Evolutionary conservation across 495 filamentous ascomycete species (phyloP).

Genomic region (Hyaloscypha variabilis): DNA sequence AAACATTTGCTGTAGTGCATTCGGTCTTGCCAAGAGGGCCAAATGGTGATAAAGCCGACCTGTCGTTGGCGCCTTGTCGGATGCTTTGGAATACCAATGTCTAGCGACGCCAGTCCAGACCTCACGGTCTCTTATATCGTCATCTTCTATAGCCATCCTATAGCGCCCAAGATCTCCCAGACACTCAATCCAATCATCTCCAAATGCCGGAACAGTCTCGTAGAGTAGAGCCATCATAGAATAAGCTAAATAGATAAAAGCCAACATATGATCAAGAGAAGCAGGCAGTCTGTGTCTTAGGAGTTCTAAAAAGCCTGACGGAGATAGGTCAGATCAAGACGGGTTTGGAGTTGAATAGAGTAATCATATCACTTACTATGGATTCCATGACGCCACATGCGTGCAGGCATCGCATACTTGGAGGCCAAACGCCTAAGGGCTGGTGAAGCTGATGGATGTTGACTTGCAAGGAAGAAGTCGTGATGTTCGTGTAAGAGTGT

Average conservation of each 20-base stretch:
- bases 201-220: constrained; percentile 74
- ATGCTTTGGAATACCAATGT: constrained; percentile 81
- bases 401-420: constrained; percentile 29
- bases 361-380: too few species aligned
- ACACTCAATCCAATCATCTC: constrained; percentile 91
- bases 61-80: constrained; percentile 68
- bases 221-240: constrained; percentile 78
- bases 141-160: constrained; percentile 77
- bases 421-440: constrained; percentile 15
- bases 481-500: constrained; percentile 77
- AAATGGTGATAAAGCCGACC: constrained; percentile 85
- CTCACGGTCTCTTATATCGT: constrained; percentile 70
- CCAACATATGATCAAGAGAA: constrained; percentile 78
- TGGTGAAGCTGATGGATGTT: constrained; percentile 63
- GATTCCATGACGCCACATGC: constrained; percentile 61
- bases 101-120: constrained; percentile 75
- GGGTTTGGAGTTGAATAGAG: too few species aligned
- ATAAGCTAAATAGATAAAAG: constrained; percentile 81
- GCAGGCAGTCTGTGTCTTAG: constrained; percentile 67
- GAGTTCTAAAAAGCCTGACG: constrained; percentile 74
- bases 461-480: constrained; percentile 71
- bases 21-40: constrained; percentile 79
- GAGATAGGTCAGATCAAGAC: too few species aligned
- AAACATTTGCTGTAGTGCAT: constrained; percentile 73
- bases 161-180: constrained; percentile 72